A percentile compares a stretch with the other conserved stretches of the same genome.
These are phyloP conservation scores for Thraustotheca clavata DNA, from an alignment of 352 stramenopile species.

Conservation along the genomic window DNA sequence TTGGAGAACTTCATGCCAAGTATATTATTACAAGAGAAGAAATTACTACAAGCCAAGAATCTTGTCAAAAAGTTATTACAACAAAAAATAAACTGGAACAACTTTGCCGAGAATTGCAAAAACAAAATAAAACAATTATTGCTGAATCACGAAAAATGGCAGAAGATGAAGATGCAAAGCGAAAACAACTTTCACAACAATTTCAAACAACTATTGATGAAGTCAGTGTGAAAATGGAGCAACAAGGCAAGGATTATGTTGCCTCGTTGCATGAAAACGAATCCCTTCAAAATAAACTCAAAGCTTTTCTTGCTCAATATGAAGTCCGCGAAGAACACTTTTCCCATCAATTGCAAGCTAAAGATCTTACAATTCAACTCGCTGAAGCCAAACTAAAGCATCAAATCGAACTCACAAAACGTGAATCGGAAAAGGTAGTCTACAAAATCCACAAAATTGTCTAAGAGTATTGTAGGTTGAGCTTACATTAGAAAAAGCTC, in stretches of 20 bases:
- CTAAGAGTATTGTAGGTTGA: slow-evolving; percentile 24
- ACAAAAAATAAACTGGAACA: slow-evolving; percentile 75
- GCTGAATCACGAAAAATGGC: slow-evolving; percentile 72
- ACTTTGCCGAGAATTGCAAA: slow-evolving; percentile 77
- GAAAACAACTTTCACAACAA: slow-evolving; percentile 57
- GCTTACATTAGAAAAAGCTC: slow-evolving; percentile 73
- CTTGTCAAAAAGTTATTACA: slow-evolving; percentile 35
- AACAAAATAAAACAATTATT: slow-evolving; percentile 83
- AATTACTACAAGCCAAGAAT: slow-evolving; percentile 27
- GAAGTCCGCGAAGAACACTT: slow-evolving; percentile 75
- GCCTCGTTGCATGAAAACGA: slow-evolving; percentile 79
- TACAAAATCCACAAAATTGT: not conserved
- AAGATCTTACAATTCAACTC: slow-evolving; percentile 70
- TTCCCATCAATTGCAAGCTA: slow-evolving; percentile 70
- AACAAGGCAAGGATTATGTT: slow-evolving; percentile 78
- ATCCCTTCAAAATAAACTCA: slow-evolving; percentile 76
- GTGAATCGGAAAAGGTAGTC: slow-evolving; percentile 44
- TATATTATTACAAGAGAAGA: slow-evolving; percentile 69
- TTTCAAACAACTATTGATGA: slow-evolving; percentile 85
- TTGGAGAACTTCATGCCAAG: slow-evolving; percentile 70
- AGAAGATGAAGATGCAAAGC: slow-evolving; percentile 75
- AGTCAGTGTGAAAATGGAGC: slow-evolving; percentile 84
- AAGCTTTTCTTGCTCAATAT: slow-evolving; percentile 76
- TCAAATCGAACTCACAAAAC: slow-evolving; percentile 60
- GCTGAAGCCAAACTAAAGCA: slow-evolving; percentile 74